Percentiles rank a stretch among this genome's conserved stretches.
Conservation (phyloP, 2,329 filamentous ascomycete genomes). For the Lecanicillium sp. region DNA sequence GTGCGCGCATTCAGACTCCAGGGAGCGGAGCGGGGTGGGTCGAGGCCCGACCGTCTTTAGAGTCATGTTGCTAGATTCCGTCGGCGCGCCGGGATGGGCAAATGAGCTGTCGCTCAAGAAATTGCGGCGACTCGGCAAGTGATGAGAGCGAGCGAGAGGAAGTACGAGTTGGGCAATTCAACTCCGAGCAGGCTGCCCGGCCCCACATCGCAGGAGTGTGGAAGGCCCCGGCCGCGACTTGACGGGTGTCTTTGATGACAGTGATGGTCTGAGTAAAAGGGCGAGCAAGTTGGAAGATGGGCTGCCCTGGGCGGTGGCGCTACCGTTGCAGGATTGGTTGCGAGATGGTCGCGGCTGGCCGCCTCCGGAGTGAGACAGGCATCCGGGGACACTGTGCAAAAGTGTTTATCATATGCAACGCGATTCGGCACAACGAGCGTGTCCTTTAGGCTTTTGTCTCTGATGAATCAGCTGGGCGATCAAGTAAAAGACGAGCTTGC, state of each 20-base stretch:
- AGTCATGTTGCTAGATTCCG: neutral
- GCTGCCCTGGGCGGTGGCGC: neutral
- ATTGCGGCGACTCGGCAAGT: constrained; percentile 1
- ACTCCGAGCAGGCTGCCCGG: constrained; percentile 3
- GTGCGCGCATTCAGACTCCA: no score
- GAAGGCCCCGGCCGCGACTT: constrained; percentile 7
- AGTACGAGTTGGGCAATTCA: neutral
- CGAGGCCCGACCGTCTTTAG: neutral
- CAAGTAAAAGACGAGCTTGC: no score
- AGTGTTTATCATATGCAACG: no score
- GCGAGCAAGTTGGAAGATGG: no score
- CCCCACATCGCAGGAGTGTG: constrained; percentile 5
- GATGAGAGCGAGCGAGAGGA: neutral
- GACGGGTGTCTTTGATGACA: neutral
- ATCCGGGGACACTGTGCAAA: neutral
- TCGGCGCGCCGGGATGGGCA: neutral
- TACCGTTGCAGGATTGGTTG: constrained; percentile 2
- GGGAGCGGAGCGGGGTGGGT: constrained; percentile 8
- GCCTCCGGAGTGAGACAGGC: constrained; percentile 6
- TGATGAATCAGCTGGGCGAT: no score
- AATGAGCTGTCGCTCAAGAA: neutral
- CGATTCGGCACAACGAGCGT: no score
- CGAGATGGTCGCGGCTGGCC: neutral
- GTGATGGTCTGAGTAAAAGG: neutral
- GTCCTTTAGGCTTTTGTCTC: no score